These are phyloP conservation scores for Aspergillus quadricinctus DNA, from an alignment of 2,329 filamentous ascomycete genomes.

Conservation along the genomic window DNA sequence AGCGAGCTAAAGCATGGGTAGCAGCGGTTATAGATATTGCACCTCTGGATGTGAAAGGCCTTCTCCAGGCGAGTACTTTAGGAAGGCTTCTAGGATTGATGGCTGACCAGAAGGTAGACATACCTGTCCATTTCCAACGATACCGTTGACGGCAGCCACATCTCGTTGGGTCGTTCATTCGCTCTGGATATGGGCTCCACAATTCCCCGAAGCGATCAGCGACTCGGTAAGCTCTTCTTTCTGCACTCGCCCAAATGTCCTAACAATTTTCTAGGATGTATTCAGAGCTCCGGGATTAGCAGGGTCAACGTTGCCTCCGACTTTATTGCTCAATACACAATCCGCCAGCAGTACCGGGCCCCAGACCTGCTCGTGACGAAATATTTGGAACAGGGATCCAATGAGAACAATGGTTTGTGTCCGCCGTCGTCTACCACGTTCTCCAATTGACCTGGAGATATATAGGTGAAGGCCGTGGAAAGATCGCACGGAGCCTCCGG, in stretches of 20 bases:
- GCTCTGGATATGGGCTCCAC: slow-evolving; percentile 86
- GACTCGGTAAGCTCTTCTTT: slow-evolving; percentile 51
- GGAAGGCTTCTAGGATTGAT: neutral
- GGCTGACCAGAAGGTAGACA: slow-evolving; percentile 52
- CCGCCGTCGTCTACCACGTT: neutral
- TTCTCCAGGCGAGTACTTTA: slow-evolving; percentile 56
- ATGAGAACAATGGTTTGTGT: slow-evolving; percentile 14
- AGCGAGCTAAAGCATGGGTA: slow-evolving; percentile 76
- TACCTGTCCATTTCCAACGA: slow-evolving; percentile 95
- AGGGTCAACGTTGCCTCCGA: slow-evolving; percentile 90
- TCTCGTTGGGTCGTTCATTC: slow-evolving; percentile 89
- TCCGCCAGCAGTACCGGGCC: slow-evolving; percentile 90
- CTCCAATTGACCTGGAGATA: slow-evolving; percentile 5
- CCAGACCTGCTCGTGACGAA: slow-evolving; percentile 58
- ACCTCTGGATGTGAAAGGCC: slow-evolving; percentile 87
- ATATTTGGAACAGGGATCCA: slow-evolving; percentile 4
- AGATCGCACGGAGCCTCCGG: neutral
- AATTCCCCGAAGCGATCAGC: slow-evolving; percentile 81
- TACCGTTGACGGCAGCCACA: slow-evolving; percentile 82
- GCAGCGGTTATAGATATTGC: slow-evolving; percentile 74
- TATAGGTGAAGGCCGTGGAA: slow-evolving; percentile 8
- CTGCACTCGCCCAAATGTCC: neutral
- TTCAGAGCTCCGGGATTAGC: slow-evolving; percentile 69
- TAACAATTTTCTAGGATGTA: slow-evolving; percentile 46
- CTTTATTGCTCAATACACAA: slow-evolving; percentile 95